Conservation (phyloP, 495 filamentous ascomycete genomes). For the Amniculicola lignicola region DNA sequence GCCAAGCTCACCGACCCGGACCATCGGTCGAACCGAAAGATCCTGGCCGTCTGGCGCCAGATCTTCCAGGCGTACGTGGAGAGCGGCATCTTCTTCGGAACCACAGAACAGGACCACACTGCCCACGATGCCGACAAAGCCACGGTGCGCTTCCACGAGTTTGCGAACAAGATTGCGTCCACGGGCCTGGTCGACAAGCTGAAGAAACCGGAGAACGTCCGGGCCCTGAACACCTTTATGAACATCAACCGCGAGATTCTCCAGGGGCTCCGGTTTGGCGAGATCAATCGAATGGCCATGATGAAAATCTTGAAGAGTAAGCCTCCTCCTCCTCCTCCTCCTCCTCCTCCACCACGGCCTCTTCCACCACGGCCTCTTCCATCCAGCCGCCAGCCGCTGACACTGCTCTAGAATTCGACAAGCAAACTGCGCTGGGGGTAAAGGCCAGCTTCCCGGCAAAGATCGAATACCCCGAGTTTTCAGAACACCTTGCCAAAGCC, state of each 20-base stretch:
- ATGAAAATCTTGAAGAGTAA: constrained; percentile 75
- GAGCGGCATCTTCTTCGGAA: constrained; percentile 70
- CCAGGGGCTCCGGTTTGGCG: constrained; percentile 66
- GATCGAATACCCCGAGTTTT: constrained; percentile 52
- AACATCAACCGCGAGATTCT: constrained; percentile 62
- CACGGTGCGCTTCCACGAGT: constrained; percentile 34
- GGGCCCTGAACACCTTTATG: constrained; percentile 60
- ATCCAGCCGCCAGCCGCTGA: constrained; percentile 8
- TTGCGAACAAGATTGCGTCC: constrained; percentile 36
- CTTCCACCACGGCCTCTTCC: constrained; percentile 9
- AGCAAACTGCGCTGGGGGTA: constrained; percentile 66
- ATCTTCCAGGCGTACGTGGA: constrained; percentile 71
- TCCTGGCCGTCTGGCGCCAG: constrained; percentile 67
- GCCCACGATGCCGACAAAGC: constrained; percentile 56
- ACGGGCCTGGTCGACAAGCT: constrained; percentile 53
- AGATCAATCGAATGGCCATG: constrained; percentile 66
- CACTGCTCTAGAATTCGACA: constrained; percentile 65
- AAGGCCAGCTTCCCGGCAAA: constrained; percentile 51
- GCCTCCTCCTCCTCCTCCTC: constrained; percentile 21
- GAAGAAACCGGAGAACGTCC: constrained; percentile 55
- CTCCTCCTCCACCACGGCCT: constrained; percentile 32
- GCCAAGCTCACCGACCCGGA: constrained; percentile 58
- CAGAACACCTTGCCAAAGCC: constrained; percentile 57
- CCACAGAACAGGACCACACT: constrained; percentile 57
- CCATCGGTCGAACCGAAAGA: constrained; percentile 52